Conservation (phyloP, 768 basidiomycete genomes). For the Kwoniella europaea region DNA sequence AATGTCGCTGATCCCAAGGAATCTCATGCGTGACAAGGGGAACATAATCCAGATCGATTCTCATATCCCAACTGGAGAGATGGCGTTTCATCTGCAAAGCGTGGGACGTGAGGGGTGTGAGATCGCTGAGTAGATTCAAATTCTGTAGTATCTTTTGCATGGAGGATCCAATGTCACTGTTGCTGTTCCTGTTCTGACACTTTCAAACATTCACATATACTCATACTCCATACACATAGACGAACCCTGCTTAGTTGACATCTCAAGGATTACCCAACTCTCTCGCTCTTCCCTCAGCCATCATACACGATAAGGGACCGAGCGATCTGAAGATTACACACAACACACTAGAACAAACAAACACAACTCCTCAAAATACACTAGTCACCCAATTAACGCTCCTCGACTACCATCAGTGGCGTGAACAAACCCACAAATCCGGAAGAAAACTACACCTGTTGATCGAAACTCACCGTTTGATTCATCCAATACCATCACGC, state of each 20-base stretch:
- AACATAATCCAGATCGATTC: neutral
- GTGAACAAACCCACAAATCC: neutral
- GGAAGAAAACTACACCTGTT: neutral
- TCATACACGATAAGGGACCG: neutral
- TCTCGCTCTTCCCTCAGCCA: neutral
- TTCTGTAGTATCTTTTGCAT: neutral
- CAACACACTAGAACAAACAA: neutral
- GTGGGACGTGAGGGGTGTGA: neutral
- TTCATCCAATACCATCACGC: neutral
- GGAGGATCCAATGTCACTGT: neutral
- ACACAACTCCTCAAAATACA: slow-evolving; percentile 5
- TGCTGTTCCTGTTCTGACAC: neutral
- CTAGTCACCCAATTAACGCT: neutral
- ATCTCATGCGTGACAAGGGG: neutral
- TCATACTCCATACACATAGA: neutral
- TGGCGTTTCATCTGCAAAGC: neutral
- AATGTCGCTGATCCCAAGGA: neutral
- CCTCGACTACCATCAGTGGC: slow-evolving; percentile 12
- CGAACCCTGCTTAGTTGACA: neutral
- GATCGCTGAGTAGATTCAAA: neutral
- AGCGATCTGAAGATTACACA: neutral
- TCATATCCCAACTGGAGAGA: neutral
- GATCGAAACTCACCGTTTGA: neutral
- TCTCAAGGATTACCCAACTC: neutral
- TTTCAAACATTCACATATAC: neutral